Conservation (phyloP, 495 filamentous ascomycete genomes). For the Talaromyces liani region DNA sequence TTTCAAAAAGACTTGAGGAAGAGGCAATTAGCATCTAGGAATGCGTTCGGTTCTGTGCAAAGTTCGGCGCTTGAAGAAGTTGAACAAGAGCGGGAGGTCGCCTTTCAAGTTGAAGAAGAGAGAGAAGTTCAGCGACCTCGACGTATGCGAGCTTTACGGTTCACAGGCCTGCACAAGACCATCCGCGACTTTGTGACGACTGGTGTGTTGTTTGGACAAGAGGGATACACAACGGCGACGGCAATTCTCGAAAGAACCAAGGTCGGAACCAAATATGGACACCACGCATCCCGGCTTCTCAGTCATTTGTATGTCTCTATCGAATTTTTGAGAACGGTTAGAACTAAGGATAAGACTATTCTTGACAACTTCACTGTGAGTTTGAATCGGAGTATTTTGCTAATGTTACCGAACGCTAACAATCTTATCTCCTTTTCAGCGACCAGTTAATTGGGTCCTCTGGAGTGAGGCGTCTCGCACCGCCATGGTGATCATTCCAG, state of each 20-base stretch:
- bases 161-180: slow-evolving; percentile 25
- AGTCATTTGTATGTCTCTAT: no score
- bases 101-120: slow-evolving; percentile 41
- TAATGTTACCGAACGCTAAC: not conserved
- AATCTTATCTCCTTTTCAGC: slow-evolving; percentile 14
- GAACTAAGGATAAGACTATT: no score
- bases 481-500: slow-evolving; percentile 44
- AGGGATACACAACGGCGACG: slow-evolving; percentile 19
- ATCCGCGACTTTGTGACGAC: slow-evolving; percentile 31
- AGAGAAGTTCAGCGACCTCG: slow-evolving; percentile 26
- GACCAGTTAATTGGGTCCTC: slow-evolving; percentile 45
- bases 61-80: slow-evolving; percentile 43
- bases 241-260: slow-evolving; percentile 21
- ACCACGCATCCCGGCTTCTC: no score
- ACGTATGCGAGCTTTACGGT: slow-evolving; percentile 16
- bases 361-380: slow-evolving; percentile 25
- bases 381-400: no score
- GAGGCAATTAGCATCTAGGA: not conserved
- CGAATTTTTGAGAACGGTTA: no score
- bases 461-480: slow-evolving; percentile 24
- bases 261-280: slow-evolving; percentile 5
- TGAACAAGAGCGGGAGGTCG: slow-evolving; percentile 44
- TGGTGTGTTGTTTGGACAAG: slow-evolving; percentile 22
- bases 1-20: slow-evolving; percentile 18
- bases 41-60: slow-evolving; percentile 20